Evolutionary conservation across 139 green algal genomes (phyloP), one percentile per base, ranked within the genome.

Genomic region (Picochlorum sp.): DNA sequence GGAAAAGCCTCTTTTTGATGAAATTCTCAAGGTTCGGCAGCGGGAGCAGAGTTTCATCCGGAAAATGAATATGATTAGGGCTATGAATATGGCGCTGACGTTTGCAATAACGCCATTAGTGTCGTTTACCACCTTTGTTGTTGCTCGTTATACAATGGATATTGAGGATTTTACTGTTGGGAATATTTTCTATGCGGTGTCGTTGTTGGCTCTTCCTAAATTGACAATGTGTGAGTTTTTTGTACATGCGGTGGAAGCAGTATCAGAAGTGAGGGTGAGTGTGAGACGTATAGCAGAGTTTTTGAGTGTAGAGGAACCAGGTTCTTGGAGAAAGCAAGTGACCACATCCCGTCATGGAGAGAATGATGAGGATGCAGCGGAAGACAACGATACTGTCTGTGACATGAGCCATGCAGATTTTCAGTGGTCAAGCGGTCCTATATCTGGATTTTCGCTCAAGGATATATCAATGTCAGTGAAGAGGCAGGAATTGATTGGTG

Each of bases 71-170:
- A 72, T 71, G 70, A 92, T 92, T 67, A 62, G 74, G 2, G 85
- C 72, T 2, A 50, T 79, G 64, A 90, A 90, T 71, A 76, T 85
- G 51, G 76, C 77, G 2, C 69, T 92, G 38, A 70, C 56, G 47
- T 89, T 86, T 59, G 70, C 62, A 67, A 86, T 89, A 68, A 84
- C 75, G 7, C 83, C 83, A 0, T 49, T 95, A 21, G 81, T 85
- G 0, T 60, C 76, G 28, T 83, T 92, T 45, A 74, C 81, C 4
- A 87, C 83, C 0, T 95, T 93, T 67, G 73, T 73, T 9, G 70
- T 81, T 45, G 85, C 76, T 11, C 34, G 72, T 5, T 45, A 38
- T 51, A 44, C 70, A 45, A 21, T 54, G 20, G 26, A 44, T 56
- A 24, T 60, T 26, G 34, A 41, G 34, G n/a, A 63, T 16, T 75